Percentiles rank a stretch among this genome's conserved stretches.
These are phyloP conservation scores for Chiua virens DNA, from an alignment of 768 basidiomycete genomes.

Conservation along the genomic window DNA sequence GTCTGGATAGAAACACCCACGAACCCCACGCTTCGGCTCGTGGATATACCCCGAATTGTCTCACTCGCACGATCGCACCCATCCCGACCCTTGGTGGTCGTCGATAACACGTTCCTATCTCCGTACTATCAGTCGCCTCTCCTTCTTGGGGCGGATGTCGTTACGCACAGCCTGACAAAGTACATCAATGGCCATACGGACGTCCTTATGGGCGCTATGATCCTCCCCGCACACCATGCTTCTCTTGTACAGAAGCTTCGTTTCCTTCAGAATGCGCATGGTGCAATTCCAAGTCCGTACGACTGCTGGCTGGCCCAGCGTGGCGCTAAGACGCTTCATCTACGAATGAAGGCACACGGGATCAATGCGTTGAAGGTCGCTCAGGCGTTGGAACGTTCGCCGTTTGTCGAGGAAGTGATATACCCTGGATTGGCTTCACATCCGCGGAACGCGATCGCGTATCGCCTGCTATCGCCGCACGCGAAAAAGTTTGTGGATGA, in stretches of 20 bases:
- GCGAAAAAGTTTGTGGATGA: slow-evolving; percentile 62
- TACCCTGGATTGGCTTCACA: slow-evolving; percentile 81
- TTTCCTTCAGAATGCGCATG: slow-evolving; percentile 89
- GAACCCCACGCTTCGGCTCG: slow-evolving; percentile 88
- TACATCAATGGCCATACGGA: slow-evolving; percentile 95
- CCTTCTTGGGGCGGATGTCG: slow-evolving; percentile 80
- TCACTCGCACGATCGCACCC: slow-evolving; percentile 63
- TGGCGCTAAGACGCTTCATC: slow-evolving; percentile 86
- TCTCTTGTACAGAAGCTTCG: slow-evolving; percentile 56
- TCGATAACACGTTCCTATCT: slow-evolving; percentile 94
- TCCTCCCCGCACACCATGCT: slow-evolving; percentile 59
- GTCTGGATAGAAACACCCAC: slow-evolving; percentile 97
- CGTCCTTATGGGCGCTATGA: slow-evolving; percentile 84
- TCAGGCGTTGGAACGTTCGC: slow-evolving; percentile 49
- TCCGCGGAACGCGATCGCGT: slow-evolving; percentile 65
- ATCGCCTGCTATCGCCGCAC: slow-evolving; percentile 61
- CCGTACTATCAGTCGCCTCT: slow-evolving; percentile 91
- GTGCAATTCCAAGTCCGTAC: slow-evolving; percentile 80
- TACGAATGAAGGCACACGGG: slow-evolving; percentile 88
- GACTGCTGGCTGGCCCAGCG: slow-evolving; percentile 91
- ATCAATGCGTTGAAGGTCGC: slow-evolving; percentile 79
- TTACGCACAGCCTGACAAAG: slow-evolving; percentile 83
- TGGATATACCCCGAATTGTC: slow-evolving; percentile 75
- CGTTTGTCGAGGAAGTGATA: slow-evolving; percentile 73
- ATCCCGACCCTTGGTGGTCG: slow-evolving; percentile 72